Evolutionary conservation across 192 early-diverging fungal genomes (phyloP).

Genomic region (Gigaspora rosea): DNA sequence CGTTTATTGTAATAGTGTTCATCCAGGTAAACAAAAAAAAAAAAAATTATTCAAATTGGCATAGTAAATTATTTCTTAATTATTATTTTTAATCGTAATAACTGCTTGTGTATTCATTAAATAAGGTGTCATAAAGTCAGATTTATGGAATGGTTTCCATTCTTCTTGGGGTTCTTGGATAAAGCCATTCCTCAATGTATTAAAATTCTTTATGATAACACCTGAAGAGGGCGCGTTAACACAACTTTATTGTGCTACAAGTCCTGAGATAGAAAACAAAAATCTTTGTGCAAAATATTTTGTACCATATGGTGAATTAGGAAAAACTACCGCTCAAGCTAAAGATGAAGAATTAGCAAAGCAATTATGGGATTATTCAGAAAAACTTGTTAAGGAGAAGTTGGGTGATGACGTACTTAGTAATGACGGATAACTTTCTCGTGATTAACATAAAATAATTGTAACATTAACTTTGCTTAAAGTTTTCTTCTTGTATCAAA

Average conservation of each 20-base stretch:
- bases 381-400: background rate
- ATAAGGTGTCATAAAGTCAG: background rate
- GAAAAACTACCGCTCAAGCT: constrained; percentile 4
- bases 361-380: constrained; percentile 36
- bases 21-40: constrained; percentile 45
- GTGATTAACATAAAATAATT: too few relatives aligned
- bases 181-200: background rate
- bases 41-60: background rate
- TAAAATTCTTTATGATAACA: constrained; percentile 14
- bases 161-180: background rate
- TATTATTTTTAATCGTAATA: background rate
- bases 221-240: constrained; percentile 50
- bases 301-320: constrained; percentile 41
- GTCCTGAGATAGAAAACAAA: constrained; percentile 54
- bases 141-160: background rate
- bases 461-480: too few relatives aligned
- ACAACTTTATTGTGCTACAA: constrained; percentile 51
- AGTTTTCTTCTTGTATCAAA: too few relatives aligned
- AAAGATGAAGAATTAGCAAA: constrained; percentile 34
- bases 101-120: background rate
- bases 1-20: constrained; percentile 46
- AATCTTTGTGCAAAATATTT: constrained; percentile 39
- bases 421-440: too few relatives aligned
- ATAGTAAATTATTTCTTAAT: background rate
- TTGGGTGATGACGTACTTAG: too few relatives aligned